Evolutionary conservation across 208 protist species (phyloP).

Genomic region (Acanthamoeba sp.): DNA sequence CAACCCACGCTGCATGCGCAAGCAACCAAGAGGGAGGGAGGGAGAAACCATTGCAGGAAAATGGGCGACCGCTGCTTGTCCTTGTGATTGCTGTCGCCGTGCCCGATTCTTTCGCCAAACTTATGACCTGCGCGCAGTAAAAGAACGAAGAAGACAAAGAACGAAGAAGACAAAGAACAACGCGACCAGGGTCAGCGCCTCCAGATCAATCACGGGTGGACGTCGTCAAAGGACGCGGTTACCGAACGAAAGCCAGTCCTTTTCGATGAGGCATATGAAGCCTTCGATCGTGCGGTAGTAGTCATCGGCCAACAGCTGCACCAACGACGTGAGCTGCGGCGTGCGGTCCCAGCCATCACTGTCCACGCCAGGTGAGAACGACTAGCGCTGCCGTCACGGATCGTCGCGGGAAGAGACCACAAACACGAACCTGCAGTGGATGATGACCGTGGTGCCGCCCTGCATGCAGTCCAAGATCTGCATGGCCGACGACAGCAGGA

Average conservation of each 20-base stretch:
- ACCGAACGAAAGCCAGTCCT: slow-evolving; percentile 97
- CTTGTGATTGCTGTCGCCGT: slow-evolving; percentile 59
- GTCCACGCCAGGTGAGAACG: no score
- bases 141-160: background rate
- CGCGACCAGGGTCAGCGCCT: no score
- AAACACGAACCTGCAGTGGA: slow-evolving; percentile 33
- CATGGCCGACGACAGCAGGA: slow-evolving; percentile 59
- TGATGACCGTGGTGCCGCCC: slow-evolving; percentile 36
- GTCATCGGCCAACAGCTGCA: slow-evolving; percentile 94
- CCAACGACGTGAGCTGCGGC: slow-evolving; percentile 91
- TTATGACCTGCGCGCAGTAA: slow-evolving; percentile 41
- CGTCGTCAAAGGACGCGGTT: no score
- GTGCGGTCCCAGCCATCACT: slow-evolving; percentile 90
- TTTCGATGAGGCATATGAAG: slow-evolving; percentile 96
- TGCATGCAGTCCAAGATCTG: slow-evolving; percentile 64
- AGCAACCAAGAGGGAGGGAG: no score
- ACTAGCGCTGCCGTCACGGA: no score
- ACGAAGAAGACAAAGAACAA: background rate
- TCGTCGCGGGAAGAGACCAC: background rate
- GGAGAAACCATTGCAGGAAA: slow-evolving; percentile 90
- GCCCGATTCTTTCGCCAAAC: slow-evolving; percentile 89
- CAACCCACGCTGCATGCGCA: no score
- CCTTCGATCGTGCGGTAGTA: slow-evolving; percentile 96
- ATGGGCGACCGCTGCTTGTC: slow-evolving; percentile 91
- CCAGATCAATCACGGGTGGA: no score